A percentile compares a stretch with the other conserved stretches of the same genome.
phyloP scores from a whole-genome alignment of 2,329 filamentous ascomycete genomes.

The Trichoderma polysporum region DNA sequence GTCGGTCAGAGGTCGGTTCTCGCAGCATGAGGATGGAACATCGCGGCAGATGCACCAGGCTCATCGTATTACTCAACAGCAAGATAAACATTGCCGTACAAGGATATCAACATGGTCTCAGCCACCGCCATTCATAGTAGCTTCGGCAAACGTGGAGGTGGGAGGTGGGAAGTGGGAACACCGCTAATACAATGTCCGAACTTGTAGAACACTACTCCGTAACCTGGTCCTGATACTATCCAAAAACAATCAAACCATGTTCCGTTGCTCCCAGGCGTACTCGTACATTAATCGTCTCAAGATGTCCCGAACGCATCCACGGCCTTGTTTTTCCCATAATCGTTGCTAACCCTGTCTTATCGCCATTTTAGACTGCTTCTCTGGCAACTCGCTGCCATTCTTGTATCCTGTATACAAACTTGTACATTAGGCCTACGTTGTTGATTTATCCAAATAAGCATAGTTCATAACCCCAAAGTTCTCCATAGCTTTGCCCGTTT shows the following conservation, averaged over 20 bases:
- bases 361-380: background rate
- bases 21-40: background rate
- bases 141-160: background rate
- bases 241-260: background rate
- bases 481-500: background rate
- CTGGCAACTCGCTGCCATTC: background rate
- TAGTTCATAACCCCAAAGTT: constrained; percentile 2
- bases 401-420: background rate
- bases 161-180: constrained; percentile 15
- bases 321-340: background rate
- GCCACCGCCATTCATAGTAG: constrained; percentile 11
- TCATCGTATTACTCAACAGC: background rate
- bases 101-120: background rate
- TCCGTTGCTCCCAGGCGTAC: background rate
- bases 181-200: background rate
- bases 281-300: background rate
- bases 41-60: constrained; percentile 7
- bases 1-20: background rate
- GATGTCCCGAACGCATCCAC: background rate
- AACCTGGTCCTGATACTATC: background rate
- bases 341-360: background rate
- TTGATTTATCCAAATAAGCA: constrained; percentile 6
- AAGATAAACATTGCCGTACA: background rate
- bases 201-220: constrained; percentile 2
- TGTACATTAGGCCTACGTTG: background rate